A percentile compares a stretch with the other conserved stretches of the same genome.
Conservation (phyloP, 331 rosid species). For the Cucumis variabilis region DNA sequence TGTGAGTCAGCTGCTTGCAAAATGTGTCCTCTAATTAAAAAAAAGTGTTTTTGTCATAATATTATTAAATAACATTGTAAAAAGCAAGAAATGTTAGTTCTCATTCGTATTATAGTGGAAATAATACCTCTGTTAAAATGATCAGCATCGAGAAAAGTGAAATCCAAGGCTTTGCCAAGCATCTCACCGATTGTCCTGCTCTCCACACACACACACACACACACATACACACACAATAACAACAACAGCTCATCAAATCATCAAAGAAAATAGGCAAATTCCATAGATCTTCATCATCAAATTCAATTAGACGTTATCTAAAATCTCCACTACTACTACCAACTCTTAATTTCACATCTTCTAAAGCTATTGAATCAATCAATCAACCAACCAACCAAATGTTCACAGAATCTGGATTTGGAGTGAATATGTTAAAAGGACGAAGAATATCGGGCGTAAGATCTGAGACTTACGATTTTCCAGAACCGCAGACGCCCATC, state of each 20-base stretch:
- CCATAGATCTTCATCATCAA: background rate
- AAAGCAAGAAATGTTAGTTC: no score
- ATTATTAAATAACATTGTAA: no score
- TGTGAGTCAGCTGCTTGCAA: no score
- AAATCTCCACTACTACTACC: no score
- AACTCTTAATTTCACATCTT: background rate
- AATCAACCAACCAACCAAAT: background rate
- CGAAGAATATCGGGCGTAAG: background rate
- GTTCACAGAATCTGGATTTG: no score
- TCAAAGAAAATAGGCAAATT: no score
- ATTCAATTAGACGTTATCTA: background rate
- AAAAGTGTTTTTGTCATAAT: no score
- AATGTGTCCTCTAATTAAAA: no score
- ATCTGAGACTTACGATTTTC: constrained; percentile 69
- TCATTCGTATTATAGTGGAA: background rate
- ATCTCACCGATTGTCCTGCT: constrained; percentile 80
- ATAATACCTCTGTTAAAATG: constrained; percentile 77
- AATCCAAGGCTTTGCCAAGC: constrained; percentile 58
- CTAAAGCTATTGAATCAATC: background rate
- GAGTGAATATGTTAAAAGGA: background rate
- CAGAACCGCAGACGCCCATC: constrained; percentile 92
- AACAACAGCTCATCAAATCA: no score
- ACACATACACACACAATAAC: no score
- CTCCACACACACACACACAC: background rate
- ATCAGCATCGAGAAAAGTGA: constrained; percentile 82